Evolutionary conservation across 768 basidiomycete genomes (phyloP).

Genomic region (Boletus tylopilopsis): DNA sequence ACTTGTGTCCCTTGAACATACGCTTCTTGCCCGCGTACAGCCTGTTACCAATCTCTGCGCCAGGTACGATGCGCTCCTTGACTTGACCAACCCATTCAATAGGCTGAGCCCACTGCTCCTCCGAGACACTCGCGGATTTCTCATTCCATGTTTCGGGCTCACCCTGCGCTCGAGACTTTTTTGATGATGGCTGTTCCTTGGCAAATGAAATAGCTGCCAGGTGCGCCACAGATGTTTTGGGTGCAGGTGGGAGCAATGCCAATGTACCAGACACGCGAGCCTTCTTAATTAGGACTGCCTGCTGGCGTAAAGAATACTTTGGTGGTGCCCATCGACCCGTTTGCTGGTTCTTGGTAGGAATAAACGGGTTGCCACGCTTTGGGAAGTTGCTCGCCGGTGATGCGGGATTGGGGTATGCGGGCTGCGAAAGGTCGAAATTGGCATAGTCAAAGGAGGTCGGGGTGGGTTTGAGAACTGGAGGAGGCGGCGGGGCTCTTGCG

Average conservation of each 20-base stretch:
- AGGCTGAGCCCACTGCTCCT: conserved; percentile 19
- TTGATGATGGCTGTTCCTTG: conserved; percentile 10
- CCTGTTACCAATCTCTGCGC: conserved; percentile 55
- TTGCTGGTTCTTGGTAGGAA: conserved; percentile 55
- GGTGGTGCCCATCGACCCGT: conserved; percentile 67
- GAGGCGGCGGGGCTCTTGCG: conserved; percentile 11
- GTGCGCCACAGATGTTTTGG: conserved; percentile 42
- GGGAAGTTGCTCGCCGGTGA: conserved; percentile 9
- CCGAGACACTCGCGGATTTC: background rate
- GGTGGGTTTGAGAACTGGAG: conserved; percentile 25
- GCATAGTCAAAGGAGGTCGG: conserved; percentile 14
- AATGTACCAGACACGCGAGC: conserved; percentile 53
- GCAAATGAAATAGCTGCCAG: conserved; percentile 19
- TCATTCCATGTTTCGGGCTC: background rate
- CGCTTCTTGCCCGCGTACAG: conserved; percentile 73
- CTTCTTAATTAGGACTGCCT: conserved; percentile 74
- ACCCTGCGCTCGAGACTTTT: conserved; percentile 3
- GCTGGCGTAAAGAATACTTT: conserved; percentile 68
- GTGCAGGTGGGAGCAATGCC: conserved; percentile 65
- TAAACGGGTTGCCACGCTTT: conserved; percentile 58
- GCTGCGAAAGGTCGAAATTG: conserved; percentile 21
- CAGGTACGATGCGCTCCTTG: conserved; percentile 39
- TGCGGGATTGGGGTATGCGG: conserved; percentile 4
- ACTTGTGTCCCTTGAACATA: conserved; percentile 95
- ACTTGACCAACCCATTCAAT: conserved; percentile 42